These are phyloP conservation scores for Collybia mongolica DNA, from an alignment of 768 basidiomycete genomes.

Conservation along the genomic window DNA sequence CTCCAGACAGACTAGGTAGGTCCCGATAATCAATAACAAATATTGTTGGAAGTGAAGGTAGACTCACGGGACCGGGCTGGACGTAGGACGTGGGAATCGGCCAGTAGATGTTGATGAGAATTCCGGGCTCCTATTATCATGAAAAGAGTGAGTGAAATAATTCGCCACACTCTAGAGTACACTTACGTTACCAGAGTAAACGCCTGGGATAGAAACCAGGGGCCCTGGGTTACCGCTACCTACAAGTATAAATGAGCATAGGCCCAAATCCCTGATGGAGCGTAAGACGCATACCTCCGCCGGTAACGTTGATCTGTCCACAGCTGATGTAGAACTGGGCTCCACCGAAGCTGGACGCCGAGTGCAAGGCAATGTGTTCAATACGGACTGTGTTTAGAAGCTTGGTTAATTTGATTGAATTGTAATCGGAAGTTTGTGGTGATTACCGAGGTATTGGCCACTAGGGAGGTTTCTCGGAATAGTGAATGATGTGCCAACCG, in stretches of 20 bases:
- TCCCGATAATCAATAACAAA: background rate
- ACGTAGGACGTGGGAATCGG: constrained; percentile 21
- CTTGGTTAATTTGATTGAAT: background rate
- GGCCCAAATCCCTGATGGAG: constrained; percentile 1
- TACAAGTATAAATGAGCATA: constrained; percentile 1
- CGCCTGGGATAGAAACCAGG: constrained; percentile 25
- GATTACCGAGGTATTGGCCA: constrained; percentile 31
- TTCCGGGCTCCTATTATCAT: constrained; percentile 15
- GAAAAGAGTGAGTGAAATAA: background rate
- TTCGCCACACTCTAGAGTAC: background rate
- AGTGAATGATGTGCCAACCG: constrained; percentile 30
- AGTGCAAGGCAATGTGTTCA: constrained; percentile 39
- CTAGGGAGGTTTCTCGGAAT: constrained; percentile 32
- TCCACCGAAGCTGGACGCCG: constrained; percentile 31
- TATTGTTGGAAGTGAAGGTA: background rate
- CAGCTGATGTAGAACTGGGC: constrained; percentile 34
- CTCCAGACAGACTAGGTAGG: constrained; percentile 19
- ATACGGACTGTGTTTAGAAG: constrained; percentile 25
- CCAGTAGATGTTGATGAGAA: constrained; percentile 24
- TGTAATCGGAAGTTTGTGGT: background rate
- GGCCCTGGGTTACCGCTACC: constrained; percentile 24
- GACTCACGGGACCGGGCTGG: constrained; percentile 25
- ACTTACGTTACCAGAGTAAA: constrained; percentile 24
- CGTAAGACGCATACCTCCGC: constrained; percentile 25
- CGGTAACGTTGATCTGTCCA: constrained; percentile 38